Evolutionary conservation across 805 yeast genomes (phyloP).

Genomic region (Candida suzukii): DNA sequence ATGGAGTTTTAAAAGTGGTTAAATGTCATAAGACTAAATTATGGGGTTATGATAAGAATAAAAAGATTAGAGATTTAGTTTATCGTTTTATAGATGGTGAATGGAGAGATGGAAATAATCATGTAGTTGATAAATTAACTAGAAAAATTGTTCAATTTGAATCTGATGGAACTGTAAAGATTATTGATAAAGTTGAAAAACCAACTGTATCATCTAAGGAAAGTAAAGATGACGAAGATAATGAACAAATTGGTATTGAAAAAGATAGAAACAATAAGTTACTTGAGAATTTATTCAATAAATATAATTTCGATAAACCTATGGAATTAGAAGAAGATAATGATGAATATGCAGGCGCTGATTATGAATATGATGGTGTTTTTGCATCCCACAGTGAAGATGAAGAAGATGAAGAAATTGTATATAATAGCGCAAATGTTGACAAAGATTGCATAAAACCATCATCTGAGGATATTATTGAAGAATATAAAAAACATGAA

Average conservation of each 20-base stretch:
- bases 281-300: constrained; percentile 38
- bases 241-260: constrained; percentile 12
- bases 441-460: constrained; percentile 16
- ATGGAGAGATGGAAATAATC: constrained; percentile 79
- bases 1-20: constrained; percentile 49
- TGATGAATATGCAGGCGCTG: constrained; percentile 32
- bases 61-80: constrained; percentile 53
- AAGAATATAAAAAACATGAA: constrained; percentile 15
- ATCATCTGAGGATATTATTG: constrained; percentile 13
- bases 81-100: constrained; percentile 53
- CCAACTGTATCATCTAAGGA: constrained; percentile 1
- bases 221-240: background rate
- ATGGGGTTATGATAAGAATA: constrained; percentile 85
- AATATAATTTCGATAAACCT: constrained; percentile 48
- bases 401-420: constrained; percentile 20
- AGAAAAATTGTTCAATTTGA: constrained; percentile 22
- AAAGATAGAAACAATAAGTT: constrained; percentile 37
- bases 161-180: constrained; percentile 9
- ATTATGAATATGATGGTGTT: constrained; percentile 39
- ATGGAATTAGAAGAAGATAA: constrained; percentile 27
- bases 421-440: constrained; percentile 15
- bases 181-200: constrained; percentile 2
- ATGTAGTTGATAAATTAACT: constrained; percentile 57
- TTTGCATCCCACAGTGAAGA: constrained; percentile 16
- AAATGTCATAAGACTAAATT: constrained; percentile 68